Base-by-base conservation (phyloP, 2,329 filamentous ascomycete genomes). In the Fusarium odoratissimum region DNA sequence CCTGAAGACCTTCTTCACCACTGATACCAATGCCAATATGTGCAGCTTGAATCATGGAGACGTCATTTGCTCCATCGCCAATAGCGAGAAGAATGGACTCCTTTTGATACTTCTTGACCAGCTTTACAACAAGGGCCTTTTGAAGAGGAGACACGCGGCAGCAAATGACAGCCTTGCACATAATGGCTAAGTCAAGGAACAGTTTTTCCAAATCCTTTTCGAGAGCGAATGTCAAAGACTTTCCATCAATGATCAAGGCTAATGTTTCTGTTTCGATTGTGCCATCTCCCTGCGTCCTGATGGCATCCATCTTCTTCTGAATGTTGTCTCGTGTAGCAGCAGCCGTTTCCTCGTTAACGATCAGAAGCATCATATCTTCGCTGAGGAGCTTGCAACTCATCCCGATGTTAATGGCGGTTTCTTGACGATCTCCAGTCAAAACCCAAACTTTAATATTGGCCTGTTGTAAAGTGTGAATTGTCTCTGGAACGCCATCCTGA, bases 401-500 rank as follows among this genome's bases (percentile, higher is more conserved):
- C 73, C 97, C 96, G 75, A 99, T 99, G 82, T 99, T 99, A 88
- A 99, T 99, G 63, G 96, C 96, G 33, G 96, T 99, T 83, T 99
- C 96, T 83, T 99, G 97, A 77, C 96, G 91, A 85, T 99, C 96
- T 77, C 96, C 96, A 42, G 96, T 99, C 82, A 99, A 83, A 25
- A 99, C 96, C 96, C 96, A 99, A 61, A 99, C 92, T 84, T 99
- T 99, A 86, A 99, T 98, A 59, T 95, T 95, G 30, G 97, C 96
- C 73, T 95, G 93, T 82, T 99, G 97, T 33, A 99, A 86, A 0
- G 96, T 99, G 81, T 98, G 95, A 65, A 99, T 99, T 1, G 96
- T 99, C 82, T 99, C 96, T 4, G 96, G 96, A 21, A 99, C 96
- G 60, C 97, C 96, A 76, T 99, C 97, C 82, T 99, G 96, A 37